Evolutionary conservation across 306 rosid genomes (phyloP), one percentile per base, ranked within the genome.

Genomic region (Vigna unguiculata): DNA sequence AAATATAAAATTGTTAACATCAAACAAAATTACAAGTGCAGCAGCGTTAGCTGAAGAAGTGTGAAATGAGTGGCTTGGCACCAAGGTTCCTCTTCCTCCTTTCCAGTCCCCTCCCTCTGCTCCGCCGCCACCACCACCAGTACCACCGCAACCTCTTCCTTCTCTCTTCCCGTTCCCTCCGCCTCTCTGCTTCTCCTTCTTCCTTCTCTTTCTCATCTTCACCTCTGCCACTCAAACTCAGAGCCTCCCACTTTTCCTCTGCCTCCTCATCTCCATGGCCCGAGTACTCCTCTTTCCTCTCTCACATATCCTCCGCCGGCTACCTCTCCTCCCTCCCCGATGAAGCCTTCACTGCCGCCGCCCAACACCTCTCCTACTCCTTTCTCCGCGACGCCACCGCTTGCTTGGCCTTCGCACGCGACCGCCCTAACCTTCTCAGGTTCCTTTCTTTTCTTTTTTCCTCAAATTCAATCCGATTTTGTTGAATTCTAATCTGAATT

Each of bases 81-180:
- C 85, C 90, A 62, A 82, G 93, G 80, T 84, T 95, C 38, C 78
- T 95, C 22, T 41, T 85, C 43, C 87, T 89, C 57, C 91, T 93
- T 43, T 69, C 89, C 55, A 58, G 75, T 17, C 87, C 88, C 59
- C 62, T 86, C 61, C 80, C 87, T 54, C 69, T 83, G 2, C 83
- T 87, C 72, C 87, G 78, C 77, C 87, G 81, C 24, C 84, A 55
- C 82, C 36, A 1, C 7, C 78, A 79, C 45, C 84, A n/a, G n/a
- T n/a, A 65, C 80, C 79, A 71, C 80, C 80, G 72, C 85, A 83
- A 76, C 17, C 76, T 84, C 82, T 82, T 84, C 69, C 81, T 86
- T 75, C 63, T 64, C 74, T 57, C 59, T 38, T 32, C 71, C 17
- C 76, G 59, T 25, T 81, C 51, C 55, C 74, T 20, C 3, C 74